A percentile compares a stretch with the other conserved stretches of the same genome.
Conservation (phyloP, 305 asterid species). For the Coffea humblotiana region DNA sequence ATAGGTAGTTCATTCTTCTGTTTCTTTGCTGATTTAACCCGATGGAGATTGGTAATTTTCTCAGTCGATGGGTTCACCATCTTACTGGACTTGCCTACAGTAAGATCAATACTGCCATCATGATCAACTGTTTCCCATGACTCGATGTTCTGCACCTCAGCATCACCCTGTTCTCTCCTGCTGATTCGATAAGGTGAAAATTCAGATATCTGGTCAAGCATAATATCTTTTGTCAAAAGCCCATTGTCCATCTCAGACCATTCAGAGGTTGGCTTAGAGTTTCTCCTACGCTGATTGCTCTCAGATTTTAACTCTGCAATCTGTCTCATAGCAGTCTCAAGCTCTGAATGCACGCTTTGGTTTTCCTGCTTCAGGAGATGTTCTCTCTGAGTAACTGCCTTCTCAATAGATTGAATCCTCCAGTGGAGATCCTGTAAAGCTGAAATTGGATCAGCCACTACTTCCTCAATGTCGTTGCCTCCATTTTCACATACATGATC, state of each 20-base stretch:
- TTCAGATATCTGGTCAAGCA: constrained; percentile 86
- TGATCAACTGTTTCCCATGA: constrained; percentile 38
- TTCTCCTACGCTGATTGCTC: constrained; percentile 48
- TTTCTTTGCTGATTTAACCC: constrained; percentile 50
- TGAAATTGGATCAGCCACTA: constrained; percentile 27
- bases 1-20: constrained; percentile 35
- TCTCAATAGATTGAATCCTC: constrained; percentile 59
- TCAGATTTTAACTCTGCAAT: constrained; percentile 67
- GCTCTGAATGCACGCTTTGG: constrained; percentile 49
- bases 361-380: constrained; percentile 59
- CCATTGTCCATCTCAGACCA: constrained; percentile 63
- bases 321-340: constrained; percentile 63
- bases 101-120: constrained; percentile 32
- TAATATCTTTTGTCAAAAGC: constrained; percentile 79
- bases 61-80: constrained; percentile 32
- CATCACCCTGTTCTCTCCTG: constrained; percentile 50
- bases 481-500: constrained; percentile 20
- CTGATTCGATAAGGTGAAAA: constrained; percentile 62
- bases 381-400: constrained; percentile 50
- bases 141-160: constrained; percentile 44
- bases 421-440: constrained; percentile 53
- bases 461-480: constrained; percentile 32
- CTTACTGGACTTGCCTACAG: constrained; percentile 28
- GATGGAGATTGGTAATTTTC: constrained; percentile 29
- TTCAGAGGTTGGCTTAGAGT: constrained; percentile 53